These are phyloP conservation scores for Lentinula detonsa DNA, from an alignment of 768 basidiomycete species.

Conservation along the genomic window DNA sequence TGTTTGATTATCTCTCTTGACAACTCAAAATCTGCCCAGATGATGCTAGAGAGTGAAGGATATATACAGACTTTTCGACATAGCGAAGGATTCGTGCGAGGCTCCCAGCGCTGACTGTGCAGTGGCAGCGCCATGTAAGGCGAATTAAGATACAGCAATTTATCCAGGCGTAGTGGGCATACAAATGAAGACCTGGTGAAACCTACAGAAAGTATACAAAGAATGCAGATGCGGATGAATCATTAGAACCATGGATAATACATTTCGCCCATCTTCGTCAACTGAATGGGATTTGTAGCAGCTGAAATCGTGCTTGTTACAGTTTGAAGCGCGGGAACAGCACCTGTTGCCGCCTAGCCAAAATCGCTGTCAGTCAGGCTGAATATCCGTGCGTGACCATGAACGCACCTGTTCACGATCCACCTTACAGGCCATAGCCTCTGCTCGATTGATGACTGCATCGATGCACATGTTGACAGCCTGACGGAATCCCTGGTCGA, in stretches of 20 bases:
- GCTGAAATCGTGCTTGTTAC: constrained; percentile 77
- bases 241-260: constrained; percentile 83
- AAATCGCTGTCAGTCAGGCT: not conserved
- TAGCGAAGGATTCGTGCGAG: constrained; percentile 63
- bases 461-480: constrained; percentile 54
- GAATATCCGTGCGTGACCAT: not conserved
- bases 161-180: not conserved
- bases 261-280: constrained; percentile 81
- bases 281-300: constrained; percentile 80
- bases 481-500: constrained; percentile 54
- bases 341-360: constrained; percentile 16
- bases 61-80: constrained; percentile 67
- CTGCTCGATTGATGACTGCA: constrained; percentile 71
- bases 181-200: not conserved
- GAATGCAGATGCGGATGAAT: not conserved
- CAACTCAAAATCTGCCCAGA: constrained; percentile 29
- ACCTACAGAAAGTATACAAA: too few species aligned
- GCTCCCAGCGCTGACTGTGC: constrained; percentile 10
- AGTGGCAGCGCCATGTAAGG: not conserved
- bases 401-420: constrained; percentile 72
- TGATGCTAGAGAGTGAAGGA: constrained; percentile 69
- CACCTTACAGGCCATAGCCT: constrained; percentile 78
- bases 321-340: constrained; percentile 68
- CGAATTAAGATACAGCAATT: not conserved
- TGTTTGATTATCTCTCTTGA: not conserved